A percentile compares a stretch with the other conserved stretches of the same genome.
Evolutionary conservation across 805 yeast genomes (phyloP).

Genomic region (Candida hispaniensis): DNA sequence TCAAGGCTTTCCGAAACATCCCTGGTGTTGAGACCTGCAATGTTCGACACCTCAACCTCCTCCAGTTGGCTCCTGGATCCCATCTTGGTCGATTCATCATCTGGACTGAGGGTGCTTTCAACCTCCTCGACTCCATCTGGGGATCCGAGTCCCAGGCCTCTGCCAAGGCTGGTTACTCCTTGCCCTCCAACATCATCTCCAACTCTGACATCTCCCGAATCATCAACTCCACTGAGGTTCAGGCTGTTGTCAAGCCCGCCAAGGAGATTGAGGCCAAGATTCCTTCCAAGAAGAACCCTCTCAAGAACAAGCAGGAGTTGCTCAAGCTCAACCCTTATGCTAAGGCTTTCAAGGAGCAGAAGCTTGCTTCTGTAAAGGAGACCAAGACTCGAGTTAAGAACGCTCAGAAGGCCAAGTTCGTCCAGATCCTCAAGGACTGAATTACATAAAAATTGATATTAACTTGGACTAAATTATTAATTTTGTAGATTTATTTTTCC

Average conservation of each 20-base stretch:
- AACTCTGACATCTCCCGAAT: slow-evolving; percentile 94
- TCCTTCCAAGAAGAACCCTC: slow-evolving; percentile 98
- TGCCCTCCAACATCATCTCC: slow-evolving; percentile 90
- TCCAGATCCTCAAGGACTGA: slow-evolving; percentile 16
- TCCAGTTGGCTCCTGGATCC: slow-evolving; percentile 99
- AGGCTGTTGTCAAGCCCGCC: slow-evolving; percentile 93
- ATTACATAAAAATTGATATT: too few species aligned
- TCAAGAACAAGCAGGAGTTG: slow-evolving; percentile 97
- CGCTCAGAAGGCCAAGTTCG: slow-evolving; percentile 22
- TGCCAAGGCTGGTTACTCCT: slow-evolving; percentile 72
- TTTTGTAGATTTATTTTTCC: too few species aligned
- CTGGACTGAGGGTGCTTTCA: slow-evolving; percentile 99
- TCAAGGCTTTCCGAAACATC: slow-evolving; percentile 97
- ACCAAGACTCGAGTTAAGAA: slow-evolving; percentile 40
- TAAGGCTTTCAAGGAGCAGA: slow-evolving; percentile 87
- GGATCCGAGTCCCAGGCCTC: slow-evolving; percentile 81
- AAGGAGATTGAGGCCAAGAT: slow-evolving; percentile 90
- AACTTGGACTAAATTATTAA: too few species aligned
- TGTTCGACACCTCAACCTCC: slow-evolving; percentile 85
- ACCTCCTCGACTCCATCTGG: slow-evolving; percentile 93
- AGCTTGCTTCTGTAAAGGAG: slow-evolving; percentile 75
- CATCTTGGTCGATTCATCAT: slow-evolving; percentile 99
- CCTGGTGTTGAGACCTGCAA: slow-evolving; percentile 98
- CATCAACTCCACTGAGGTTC: slow-evolving; percentile 98
- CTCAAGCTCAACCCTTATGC: slow-evolving; percentile 99